These are phyloP conservation scores for Fusarium proliferatum DNA, from an alignment of 2,329 filamentous ascomycete species.

Conservation along the genomic window DNA sequence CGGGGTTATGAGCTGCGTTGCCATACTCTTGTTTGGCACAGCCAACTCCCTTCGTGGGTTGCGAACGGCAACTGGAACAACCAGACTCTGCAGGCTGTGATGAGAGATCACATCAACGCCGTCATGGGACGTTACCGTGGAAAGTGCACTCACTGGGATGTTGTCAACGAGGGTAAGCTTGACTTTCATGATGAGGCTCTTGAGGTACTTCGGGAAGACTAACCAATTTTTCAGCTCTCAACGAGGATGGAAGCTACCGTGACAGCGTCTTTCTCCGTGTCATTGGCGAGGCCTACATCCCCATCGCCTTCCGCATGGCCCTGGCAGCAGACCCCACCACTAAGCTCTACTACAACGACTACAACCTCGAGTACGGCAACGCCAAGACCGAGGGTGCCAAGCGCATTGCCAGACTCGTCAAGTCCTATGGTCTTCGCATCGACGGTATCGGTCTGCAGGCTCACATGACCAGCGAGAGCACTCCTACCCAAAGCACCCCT, in stretches of 20 bases:
- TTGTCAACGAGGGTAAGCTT: conserved; percentile 15
- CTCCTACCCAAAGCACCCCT: conserved; percentile 7
- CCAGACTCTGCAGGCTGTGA: conserved; percentile 14
- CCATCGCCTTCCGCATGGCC: conserved; percentile 23
- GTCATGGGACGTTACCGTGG: conserved; percentile 20
- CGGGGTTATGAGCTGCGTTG: conserved; percentile 9
- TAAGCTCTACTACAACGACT: conserved; percentile 28
- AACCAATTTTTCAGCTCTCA: not conserved
- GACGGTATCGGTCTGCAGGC: conserved; percentile 16
- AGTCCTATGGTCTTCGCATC: conserved; percentile 20
- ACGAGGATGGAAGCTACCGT: conserved; percentile 20
- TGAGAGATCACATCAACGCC: conserved; percentile 13
- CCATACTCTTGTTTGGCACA: conserved; percentile 21
- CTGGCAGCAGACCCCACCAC: conserved; percentile 14
- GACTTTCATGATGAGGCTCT: not conserved
- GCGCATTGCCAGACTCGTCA: conserved; percentile 11
- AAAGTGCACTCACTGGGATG: conserved; percentile 24
- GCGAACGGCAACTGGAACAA: conserved; percentile 21
- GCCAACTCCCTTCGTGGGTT: conserved; percentile 15
- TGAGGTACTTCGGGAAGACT: not conserved
- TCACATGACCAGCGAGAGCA: conserved; percentile 28
- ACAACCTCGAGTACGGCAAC: conserved; percentile 18
- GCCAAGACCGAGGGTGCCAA: conserved; percentile 13
- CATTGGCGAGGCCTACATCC: conserved; percentile 20
- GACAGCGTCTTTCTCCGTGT: conserved; percentile 15